Percentiles rank a stretch among this genome's conserved stretches.
These are phyloP conservation scores for Pseudophaeomoniella oleicola DNA, from an alignment of 2,329 filamentous ascomycete species.

Conservation along the genomic window DNA sequence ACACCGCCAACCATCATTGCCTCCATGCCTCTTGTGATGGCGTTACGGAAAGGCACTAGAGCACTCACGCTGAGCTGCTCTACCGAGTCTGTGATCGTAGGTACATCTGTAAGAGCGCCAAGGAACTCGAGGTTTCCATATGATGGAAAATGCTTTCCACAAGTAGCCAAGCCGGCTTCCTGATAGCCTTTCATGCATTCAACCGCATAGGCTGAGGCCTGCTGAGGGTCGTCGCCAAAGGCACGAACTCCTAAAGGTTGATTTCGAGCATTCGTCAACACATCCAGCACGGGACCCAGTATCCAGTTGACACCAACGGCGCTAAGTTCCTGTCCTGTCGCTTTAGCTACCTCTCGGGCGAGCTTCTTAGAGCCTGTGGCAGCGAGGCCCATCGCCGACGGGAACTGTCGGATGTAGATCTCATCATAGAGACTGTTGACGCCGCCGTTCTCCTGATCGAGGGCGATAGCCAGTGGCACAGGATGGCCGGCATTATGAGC, in stretches of 20 bases:
- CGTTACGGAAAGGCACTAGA: conserved; percentile 79
- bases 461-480: conserved; percentile 72
- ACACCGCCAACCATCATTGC: conserved; percentile 94
- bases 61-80: conserved; percentile 88
- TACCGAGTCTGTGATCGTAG: conserved; percentile 86
- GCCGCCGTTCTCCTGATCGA: conserved; percentile 96
- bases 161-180: conserved; percentile 74
- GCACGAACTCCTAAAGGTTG: conserved; percentile 83
- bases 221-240: conserved; percentile 82
- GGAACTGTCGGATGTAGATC: conserved; percentile 89
- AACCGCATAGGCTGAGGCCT: conserved; percentile 84
- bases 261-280: conserved; percentile 81
- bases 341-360: conserved; percentile 80
- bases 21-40: conserved; percentile 73
- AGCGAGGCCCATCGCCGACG: conserved; percentile 92
- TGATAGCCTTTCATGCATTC: conserved; percentile 87
- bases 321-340: conserved; percentile 80
- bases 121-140: conserved; percentile 92
- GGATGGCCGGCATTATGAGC: conserved; percentile 82
- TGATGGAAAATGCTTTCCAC: conserved; percentile 92
- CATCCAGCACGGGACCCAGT: conserved; percentile 83
- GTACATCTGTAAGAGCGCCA: conserved; percentile 79
- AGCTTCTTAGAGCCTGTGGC: conserved; percentile 75
- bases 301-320: conserved; percentile 95
- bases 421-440: conserved; percentile 96